phyloP scores from a whole-genome alignment of 2,329 filamentous ascomycete genomes.

The Penicillium sp. region DNA sequence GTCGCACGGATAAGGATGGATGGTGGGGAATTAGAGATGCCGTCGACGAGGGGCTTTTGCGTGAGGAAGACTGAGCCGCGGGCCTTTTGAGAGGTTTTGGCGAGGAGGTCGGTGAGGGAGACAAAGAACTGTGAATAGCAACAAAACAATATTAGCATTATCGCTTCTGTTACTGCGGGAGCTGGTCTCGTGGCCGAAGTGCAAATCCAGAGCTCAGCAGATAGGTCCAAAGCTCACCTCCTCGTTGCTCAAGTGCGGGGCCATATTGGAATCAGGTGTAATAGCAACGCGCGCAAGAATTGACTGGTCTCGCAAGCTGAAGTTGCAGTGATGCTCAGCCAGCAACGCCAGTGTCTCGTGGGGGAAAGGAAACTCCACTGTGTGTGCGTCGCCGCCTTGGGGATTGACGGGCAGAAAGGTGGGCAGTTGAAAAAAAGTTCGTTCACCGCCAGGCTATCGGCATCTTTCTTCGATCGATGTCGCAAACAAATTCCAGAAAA shows the following conservation, averaged over 20 bases:
- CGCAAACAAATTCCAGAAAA: neutral
- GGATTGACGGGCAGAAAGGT: constrained; percentile 24
- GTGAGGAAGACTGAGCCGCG: constrained; percentile 49
- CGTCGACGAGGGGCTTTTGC: constrained; percentile 42
- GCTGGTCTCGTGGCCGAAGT: constrained; percentile 14
- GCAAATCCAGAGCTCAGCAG: constrained; percentile 1
- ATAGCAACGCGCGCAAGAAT: constrained; percentile 1
- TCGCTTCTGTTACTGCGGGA: constrained; percentile 2
- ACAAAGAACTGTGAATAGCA: constrained; percentile 44
- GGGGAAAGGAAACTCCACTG: constrained; percentile 29
- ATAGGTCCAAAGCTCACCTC: constrained; percentile 35
- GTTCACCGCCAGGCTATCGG: constrained; percentile 18
- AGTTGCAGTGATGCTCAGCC: constrained; percentile 14
- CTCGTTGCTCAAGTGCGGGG: constrained; percentile 43
- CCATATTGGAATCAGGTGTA: constrained; percentile 27
- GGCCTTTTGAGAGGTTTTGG: constrained; percentile 41
- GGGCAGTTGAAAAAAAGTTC: constrained; percentile 26
- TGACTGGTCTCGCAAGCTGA: constrained; percentile 6
- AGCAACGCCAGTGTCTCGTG: constrained; percentile 8
- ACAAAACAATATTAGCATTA: constrained; percentile 19
- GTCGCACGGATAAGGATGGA: constrained; percentile 82
- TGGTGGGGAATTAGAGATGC: constrained; percentile 64
- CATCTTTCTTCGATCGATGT: neutral
- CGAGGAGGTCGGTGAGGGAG: constrained; percentile 43
- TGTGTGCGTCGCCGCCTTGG: constrained; percentile 24